Evolutionary conservation across 768 basidiomycete species (phyloP), one percentile per base, ranked within the genome.

Genomic region (Phylloporus rhodoxanthus): DNA sequence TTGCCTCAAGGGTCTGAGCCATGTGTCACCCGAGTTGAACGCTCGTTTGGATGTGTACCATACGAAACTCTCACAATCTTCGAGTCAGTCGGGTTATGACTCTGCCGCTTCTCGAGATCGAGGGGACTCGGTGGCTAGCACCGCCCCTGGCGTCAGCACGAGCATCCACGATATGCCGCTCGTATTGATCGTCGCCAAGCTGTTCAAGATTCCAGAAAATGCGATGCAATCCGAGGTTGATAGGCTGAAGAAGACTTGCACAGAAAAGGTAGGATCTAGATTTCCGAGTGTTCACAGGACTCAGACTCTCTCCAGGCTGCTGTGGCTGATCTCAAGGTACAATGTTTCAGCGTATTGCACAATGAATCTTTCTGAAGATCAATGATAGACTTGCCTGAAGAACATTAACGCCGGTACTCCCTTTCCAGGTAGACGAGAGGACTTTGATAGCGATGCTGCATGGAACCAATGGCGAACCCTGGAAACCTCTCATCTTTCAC

Each of bases 401-500:
- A 89, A 91, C 55, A 87, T 97, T 62, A 89, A 86, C 47, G 84
- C 87, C 13, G 87, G 90, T 21, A 75, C 78, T 11, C 71, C 86
- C 1, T 94, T 94, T 62, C 92, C 93, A 1, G 91, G 88, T 17
- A 79, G 85, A 44, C 76, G 87, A 55, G 85, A 90, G 54, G 93
- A 98, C 64, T 98, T 97, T 61, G 79, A 82, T 29, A 84, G 67
- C 47, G 87, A 91, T 5, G 79, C 81, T 2, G 89, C 88, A 0
- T 98, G 87, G 82, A 77, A 82, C 28, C 76, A 87, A 29, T 97
- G 92, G 90, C 78, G 81, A 43, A 79, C 83, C 2, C 67, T 81
- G 15, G 95, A 98, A 70, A 85, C 88, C 0, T 77, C 87, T 0
- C 81, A 86, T 52, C 73, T 98, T 5, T 91, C 91, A 23, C 90